These are phyloP conservation scores for Wallacemonas sp. DNA, from an alignment of 208 protist species.

Conservation along the genomic window DNA sequence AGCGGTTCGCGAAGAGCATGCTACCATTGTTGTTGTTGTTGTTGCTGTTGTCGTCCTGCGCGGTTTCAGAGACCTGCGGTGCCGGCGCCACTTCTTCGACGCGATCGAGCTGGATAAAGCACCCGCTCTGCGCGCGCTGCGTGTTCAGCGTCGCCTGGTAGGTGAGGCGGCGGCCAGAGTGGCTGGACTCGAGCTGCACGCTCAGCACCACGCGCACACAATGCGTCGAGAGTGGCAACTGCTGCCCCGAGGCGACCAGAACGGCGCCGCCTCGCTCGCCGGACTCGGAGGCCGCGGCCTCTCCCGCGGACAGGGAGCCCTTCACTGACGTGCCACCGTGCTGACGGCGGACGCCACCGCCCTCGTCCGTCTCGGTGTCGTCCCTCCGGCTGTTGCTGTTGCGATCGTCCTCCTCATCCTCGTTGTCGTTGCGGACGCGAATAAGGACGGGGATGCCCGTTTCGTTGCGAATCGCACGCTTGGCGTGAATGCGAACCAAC, in stretches of 20 bases:
- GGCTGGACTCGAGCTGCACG: constrained; percentile 3
- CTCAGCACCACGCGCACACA: constrained; percentile 29
- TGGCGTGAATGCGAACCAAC: constrained; percentile 41
- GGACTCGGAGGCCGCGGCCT: neutral
- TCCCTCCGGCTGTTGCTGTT: neutral
- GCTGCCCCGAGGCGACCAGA: constrained; percentile 24
- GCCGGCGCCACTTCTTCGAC: neutral
- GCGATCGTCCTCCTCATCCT: neutral
- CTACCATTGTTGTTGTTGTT: neutral
- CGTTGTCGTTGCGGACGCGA: constrained; percentile 24
- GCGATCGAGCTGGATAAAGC: constrained; percentile 18
- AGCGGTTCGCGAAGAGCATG: no score
- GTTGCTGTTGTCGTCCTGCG: no score
- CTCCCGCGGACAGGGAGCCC: neutral
- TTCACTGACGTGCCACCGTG: neutral
- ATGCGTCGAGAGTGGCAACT: constrained; percentile 24
- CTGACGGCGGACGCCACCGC: no score
- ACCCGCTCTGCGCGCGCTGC: constrained; percentile 12
- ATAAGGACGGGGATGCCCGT: constrained; percentile 29
- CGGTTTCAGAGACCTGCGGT: no score
- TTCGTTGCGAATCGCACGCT: constrained; percentile 31
- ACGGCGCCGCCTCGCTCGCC: neutral
- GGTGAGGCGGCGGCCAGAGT: constrained; percentile 5
- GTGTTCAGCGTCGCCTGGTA: constrained; percentile 27
- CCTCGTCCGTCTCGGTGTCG: neutral